Evolutionary conservation across 1,284 basidiomycete genomes (phyloP).

Genomic region (Tetrapyrgos nigripes): DNA sequence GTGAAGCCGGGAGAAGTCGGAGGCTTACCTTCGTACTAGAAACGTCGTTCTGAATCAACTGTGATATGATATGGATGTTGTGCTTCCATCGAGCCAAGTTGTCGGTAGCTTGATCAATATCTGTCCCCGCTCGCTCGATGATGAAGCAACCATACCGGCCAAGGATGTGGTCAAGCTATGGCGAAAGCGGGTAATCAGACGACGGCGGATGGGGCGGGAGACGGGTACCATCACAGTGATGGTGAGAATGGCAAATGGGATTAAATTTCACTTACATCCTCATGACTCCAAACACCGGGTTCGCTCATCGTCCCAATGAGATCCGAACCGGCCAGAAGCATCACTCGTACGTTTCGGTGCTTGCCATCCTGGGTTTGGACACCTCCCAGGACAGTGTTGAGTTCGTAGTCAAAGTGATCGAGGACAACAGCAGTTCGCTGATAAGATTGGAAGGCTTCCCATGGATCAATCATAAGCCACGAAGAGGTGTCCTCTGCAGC

Average conservation of each 20-base stretch:
- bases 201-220: conserved; percentile 10
- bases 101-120: conserved; percentile 85
- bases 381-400: conserved; percentile 84
- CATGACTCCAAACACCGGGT: conserved; percentile 97
- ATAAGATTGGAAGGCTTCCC: conserved; percentile 95
- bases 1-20: conserved; percentile 5
- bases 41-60: conserved; percentile 98
- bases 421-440: conserved; percentile 96
- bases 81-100: conserved; percentile 79
- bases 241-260: conserved; percentile 5
- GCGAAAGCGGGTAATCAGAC: conserved; percentile 16
- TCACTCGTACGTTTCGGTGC: conserved; percentile 73
- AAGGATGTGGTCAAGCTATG: conserved; percentile 92
- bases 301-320: conserved; percentile 98
- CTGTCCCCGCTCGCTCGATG: conserved; percentile 93
- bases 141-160: conserved; percentile 95
- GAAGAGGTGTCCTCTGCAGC: conserved; percentile 82
- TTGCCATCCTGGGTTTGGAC: conserved; percentile 70
- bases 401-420: conserved; percentile 94
- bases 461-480: conserved; percentile 95
- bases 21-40: conserved; percentile 87
- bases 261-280: conserved; percentile 77
- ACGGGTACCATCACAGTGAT: conserved; percentile 6
- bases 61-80: conserved; percentile 94
- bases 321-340: conserved; percentile 97